A percentile compares a stretch with the other conserved stretches of the same genome.
phyloP scores from a whole-genome alignment of 2,329 filamentous ascomycete species.

The Exophiala sp. region DNA sequence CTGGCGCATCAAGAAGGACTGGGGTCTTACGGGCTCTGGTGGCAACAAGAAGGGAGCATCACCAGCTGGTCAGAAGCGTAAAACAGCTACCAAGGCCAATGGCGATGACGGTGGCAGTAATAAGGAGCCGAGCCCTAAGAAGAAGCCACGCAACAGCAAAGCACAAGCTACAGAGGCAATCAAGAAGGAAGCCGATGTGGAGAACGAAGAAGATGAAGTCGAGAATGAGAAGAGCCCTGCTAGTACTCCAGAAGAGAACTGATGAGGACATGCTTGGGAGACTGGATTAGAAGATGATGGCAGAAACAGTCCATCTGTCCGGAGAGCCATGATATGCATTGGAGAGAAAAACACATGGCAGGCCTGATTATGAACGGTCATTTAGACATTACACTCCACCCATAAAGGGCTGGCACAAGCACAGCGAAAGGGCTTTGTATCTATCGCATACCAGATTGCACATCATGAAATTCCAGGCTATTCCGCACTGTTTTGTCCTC shows the following conservation, averaged over 20 bases:
- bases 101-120: not conserved
- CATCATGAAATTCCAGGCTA: not conserved
- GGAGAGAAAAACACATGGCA: too few species aligned
- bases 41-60: slow-evolving; percentile 4
- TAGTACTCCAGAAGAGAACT: not conserved
- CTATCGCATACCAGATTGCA: too few species aligned
- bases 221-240: not conserved
- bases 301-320: too few species aligned
- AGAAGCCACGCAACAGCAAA: not conserved
- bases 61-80: not conserved
- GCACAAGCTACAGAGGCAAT: not conserved
- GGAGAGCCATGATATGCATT: too few species aligned
- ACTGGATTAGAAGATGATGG: too few species aligned
- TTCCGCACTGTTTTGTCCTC: not conserved
- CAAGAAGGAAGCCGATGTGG: slow-evolving; percentile 1
- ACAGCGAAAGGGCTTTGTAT: too few species aligned
- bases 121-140: slow-evolving; percentile 4
- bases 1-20: slow-evolving; percentile 22
- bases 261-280: not conserved
- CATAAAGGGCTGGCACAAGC: too few species aligned
- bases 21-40: slow-evolving; percentile 10
- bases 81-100: not conserved
- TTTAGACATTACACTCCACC: too few species aligned
- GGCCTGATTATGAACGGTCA: too few species aligned
- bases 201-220: not conserved